Percentiles rank a stretch among this genome's conserved stretches.
phyloP scores from a whole-genome alignment of 225 moss, liverwort and hornwort species.

The Sphagnum tenellum region DNA sequence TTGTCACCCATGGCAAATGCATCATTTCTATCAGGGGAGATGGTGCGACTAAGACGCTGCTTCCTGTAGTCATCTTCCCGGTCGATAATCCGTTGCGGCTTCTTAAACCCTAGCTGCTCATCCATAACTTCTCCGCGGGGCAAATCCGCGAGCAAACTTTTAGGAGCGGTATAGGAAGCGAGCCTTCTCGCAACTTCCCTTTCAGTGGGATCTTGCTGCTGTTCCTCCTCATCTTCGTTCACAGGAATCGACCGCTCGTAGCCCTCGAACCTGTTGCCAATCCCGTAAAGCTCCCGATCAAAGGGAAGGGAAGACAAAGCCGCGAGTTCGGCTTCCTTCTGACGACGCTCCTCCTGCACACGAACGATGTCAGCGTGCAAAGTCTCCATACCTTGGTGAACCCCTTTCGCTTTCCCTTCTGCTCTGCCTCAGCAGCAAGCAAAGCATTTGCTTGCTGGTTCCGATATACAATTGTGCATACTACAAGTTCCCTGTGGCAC shows the following conservation, averaged over 20 bases:
- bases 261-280: constrained; percentile 76
- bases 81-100: constrained; percentile 87
- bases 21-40: constrained; percentile 92
- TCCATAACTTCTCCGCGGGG: constrained; percentile 75
- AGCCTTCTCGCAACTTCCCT: constrained; percentile 66
- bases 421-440: too few relatives aligned
- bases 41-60: constrained; percentile 67
- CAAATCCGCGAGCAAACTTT: constrained; percentile 54
- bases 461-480: too few relatives aligned
- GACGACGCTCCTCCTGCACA: constrained; percentile 85
- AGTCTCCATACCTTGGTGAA: too few relatives aligned
- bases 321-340: constrained; percentile 76
- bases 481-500: too few relatives aligned
- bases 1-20: constrained; percentile 91
- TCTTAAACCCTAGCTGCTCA: constrained; percentile 82
- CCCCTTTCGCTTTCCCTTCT: too few relatives aligned
- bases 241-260: constrained; percentile 86
- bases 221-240: constrained; percentile 87
- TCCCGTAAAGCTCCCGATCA: constrained; percentile 93
- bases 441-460: too few relatives aligned
- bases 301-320: constrained; percentile 66
- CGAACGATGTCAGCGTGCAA: constrained; percentile 71
- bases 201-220: constrained; percentile 63
- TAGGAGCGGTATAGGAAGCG: constrained; percentile 88
- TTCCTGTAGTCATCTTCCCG: constrained; percentile 93